Percentiles rank a stretch among this genome's conserved stretches.
Conservation (phyloP, 768 basidiomycete species). For the Sarcomyxa edulis region DNA sequence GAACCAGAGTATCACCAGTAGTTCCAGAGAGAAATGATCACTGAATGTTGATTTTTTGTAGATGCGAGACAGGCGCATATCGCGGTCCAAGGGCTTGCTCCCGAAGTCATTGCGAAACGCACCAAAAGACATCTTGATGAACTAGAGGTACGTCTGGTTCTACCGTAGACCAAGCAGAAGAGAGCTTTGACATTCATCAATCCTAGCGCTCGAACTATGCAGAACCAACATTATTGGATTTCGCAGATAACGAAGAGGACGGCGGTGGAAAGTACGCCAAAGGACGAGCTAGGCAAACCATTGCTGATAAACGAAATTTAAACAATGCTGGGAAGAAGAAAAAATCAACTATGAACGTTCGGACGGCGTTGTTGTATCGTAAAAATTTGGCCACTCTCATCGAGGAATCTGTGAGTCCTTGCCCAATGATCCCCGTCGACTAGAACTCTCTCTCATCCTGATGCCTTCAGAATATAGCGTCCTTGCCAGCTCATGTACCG, state of each 20-base stretch:
- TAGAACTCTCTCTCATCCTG: too few relatives aligned
- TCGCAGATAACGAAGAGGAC: conserved; percentile 43
- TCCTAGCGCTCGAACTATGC: conserved; percentile 75
- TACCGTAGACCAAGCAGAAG: conserved; percentile 3
- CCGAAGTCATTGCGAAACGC: conserved; percentile 70
- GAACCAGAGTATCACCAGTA: conserved; percentile 1
- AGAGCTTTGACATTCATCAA: conserved; percentile 2
- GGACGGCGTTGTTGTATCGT: conserved; percentile 76
- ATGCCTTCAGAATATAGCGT: conserved; percentile 54
- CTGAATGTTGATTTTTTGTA: conserved; percentile 11
- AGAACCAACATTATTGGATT: conserved; percentile 43
- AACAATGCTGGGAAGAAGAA: conserved; percentile 57
- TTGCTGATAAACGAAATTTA: conserved; percentile 69
- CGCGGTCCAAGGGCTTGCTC: conserved; percentile 36
- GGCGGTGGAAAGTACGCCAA: conserved; percentile 45
- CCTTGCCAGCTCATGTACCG: conserved; percentile 45
- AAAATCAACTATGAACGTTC: conserved; percentile 77
- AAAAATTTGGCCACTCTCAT: conserved; percentile 71
- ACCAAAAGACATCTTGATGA: conserved; percentile 77
- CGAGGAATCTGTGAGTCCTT: conserved; percentile 71
- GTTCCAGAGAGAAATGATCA: too few relatives aligned
- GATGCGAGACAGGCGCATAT: conserved; percentile 49
- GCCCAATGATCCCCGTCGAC: neutral
- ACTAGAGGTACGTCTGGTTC: conserved; percentile 66
- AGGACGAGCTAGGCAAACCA: conserved; percentile 70